A percentile compares a stretch with the other conserved stretches of the same genome.
These are phyloP conservation scores for Tolypocladium endophyticum DNA, from an alignment of 2,329 filamentous ascomycete genomes.

Conservation along the genomic window DNA sequence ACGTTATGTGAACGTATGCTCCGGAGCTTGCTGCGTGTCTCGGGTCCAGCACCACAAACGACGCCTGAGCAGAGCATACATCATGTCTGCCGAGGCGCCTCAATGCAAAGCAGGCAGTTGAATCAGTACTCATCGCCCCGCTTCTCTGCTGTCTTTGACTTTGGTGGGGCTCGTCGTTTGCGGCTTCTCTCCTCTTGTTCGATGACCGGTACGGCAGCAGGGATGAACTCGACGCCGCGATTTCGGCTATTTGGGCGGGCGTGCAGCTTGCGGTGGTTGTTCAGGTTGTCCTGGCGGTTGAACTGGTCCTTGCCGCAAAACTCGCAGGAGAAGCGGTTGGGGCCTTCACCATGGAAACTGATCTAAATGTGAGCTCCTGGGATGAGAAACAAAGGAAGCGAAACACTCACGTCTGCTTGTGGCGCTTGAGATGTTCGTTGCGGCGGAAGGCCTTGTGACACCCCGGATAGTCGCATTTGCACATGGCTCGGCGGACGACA, in stretches of 20 bases:
- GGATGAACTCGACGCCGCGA: constrained; percentile 28
- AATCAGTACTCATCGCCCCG: constrained; percentile 18
- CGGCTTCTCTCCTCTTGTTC: constrained; percentile 28
- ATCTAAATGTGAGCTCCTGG: neutral
- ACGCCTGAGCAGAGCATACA: neutral
- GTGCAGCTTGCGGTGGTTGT: constrained; percentile 31
- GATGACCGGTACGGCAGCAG: constrained; percentile 27
- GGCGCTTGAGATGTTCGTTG: constrained; percentile 46
- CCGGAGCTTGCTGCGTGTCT: neutral
- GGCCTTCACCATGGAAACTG: constrained; percentile 27
- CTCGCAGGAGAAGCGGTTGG: constrained; percentile 28
- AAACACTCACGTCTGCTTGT: constrained; percentile 38
- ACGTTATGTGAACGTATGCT: neutral
- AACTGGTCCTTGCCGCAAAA: constrained; percentile 32
- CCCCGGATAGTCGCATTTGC: constrained; percentile 33
- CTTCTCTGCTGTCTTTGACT: constrained; percentile 23
- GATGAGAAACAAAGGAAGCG: neutral
- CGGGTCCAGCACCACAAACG: neutral
- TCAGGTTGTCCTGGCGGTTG: constrained; percentile 30
- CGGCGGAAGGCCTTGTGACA: constrained; percentile 40
- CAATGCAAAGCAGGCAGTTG: neutral
- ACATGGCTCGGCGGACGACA: constrained; percentile 28
- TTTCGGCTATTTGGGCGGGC: constrained; percentile 27
- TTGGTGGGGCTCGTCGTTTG: constrained; percentile 26
- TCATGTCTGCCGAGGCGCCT: neutral